A percentile compares a stretch with the other conserved stretches of the same genome.
Evolutionary conservation across 148 eudicot genomes (phyloP).

Genomic region (Amaranthus palmeri): DNA sequence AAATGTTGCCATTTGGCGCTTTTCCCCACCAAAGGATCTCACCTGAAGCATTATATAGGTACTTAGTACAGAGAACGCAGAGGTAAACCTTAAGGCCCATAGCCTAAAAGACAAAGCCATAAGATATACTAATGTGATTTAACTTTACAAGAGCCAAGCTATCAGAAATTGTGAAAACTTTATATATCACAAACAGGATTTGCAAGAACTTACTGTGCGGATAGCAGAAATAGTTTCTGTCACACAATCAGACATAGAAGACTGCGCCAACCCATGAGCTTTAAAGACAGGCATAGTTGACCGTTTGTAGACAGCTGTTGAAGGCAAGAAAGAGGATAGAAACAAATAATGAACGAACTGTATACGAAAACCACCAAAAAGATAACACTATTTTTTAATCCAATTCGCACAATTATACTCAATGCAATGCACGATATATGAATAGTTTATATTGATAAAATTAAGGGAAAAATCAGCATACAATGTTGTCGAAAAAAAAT

Average conservation of each 20-base stretch:
- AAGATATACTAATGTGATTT: neutral
- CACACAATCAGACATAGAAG: constrained; percentile 81
- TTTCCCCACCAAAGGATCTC: constrained; percentile 95
- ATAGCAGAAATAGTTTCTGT: constrained; percentile 94
- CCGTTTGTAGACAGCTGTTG: constrained; percentile 83
- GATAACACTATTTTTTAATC: neutral
- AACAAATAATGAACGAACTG: neutral
- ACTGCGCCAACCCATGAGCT: constrained; percentile 85
- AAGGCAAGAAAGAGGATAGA: constrained; percentile 18
- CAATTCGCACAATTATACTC: neutral
- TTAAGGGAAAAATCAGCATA: too few species aligned
- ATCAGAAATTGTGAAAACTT: neutral
- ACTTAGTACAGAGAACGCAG: constrained; percentile 18
- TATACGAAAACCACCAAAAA: neutral
- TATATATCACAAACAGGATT: constrained; percentile 5
- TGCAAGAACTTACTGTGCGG: constrained; percentile 71
- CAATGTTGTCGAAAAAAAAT: too few species aligned
- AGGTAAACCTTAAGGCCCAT: neutral
- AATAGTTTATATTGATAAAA: too few species aligned
- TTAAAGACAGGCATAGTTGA: constrained; percentile 81
- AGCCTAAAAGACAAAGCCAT: neutral
- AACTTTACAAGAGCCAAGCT: neutral
- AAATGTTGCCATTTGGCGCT: constrained; percentile 86
- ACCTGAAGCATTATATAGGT: constrained; percentile 47
- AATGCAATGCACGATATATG: neutral